Base-by-base conservation (phyloP, 1,284 basidiomycete species). In the Pisolithus thermaeus region DNA sequence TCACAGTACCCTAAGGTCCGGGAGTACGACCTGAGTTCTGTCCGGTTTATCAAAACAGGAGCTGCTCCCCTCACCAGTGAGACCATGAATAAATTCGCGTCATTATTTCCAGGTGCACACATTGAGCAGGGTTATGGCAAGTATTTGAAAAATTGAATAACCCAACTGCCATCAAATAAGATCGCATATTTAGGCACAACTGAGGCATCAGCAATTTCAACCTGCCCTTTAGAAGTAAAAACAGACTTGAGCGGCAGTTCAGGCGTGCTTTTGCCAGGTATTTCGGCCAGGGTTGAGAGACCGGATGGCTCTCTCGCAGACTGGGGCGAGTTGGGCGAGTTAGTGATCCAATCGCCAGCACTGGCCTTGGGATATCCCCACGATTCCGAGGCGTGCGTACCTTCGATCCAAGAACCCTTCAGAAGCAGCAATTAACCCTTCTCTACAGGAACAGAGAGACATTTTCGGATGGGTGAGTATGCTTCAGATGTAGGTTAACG, bases 41-140 rank as follows among this genome's bases (percentile, higher is more conserved):
- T 92, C 45, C 73, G 80, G 51, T 70, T 77, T 60, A 73, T 82
- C 54, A 77, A 89, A 70, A 73, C 74, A 45, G 86, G 88, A 23
- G 90, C 88, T 0, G 89, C 89, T 0, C 89, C 89, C 3, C 70
- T 92, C 4, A 82, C 85, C 3, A 69, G 75, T 14, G 87, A 88
- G 60, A 73, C 88, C 28, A 81, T 76, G 49, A 56, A 71, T 36
- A 75, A 81, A 57, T 65, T 88, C 32, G 67, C 76, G 40, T 67
- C 73, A 35, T 61, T 83, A 37, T 66, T 90, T 14, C 85, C 85
- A 0, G 64, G 78, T 22, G 76, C 78, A 2, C 70, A 75, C 43
- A 77, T 88, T 47, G 83, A 81, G 9, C 85, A 88, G 65, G 81
- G 76, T 4, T 88, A 84, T 62, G 85, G 84, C 67, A 60, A 62